phyloP scores from a whole-genome alignment of 192 early-diverging fungal genomes.

The Backusella liffmaniae region DNA sequence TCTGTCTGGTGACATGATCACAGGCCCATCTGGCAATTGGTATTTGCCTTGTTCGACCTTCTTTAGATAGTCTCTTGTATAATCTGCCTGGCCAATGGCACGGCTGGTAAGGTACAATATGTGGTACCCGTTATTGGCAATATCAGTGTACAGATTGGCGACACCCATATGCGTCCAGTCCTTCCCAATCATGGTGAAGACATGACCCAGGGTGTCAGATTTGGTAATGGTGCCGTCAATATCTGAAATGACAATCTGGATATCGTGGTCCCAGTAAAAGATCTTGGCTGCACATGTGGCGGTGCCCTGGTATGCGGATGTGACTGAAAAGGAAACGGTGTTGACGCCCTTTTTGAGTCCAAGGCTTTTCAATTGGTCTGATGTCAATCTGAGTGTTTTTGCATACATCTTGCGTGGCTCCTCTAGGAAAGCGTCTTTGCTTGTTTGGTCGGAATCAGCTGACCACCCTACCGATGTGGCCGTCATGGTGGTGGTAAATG shows the following conservation, averaged over 20 bases:
- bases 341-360: constrained; percentile 85
- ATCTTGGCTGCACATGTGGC: constrained; percentile 83
- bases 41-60: constrained; percentile 87
- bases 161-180: constrained; percentile 99
- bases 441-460: not conserved
- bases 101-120: constrained; percentile 93
- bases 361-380: constrained; percentile 83
- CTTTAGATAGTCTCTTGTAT: constrained; percentile 88
- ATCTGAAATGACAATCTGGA: constrained; percentile 93
- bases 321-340: constrained; percentile 85
- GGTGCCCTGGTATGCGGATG: constrained; percentile 71
- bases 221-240: constrained; percentile 99
- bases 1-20: constrained; percentile 94
- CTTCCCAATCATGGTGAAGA: constrained; percentile 95
- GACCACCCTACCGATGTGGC: constrained; percentile 30
- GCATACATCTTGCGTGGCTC: constrained; percentile 56
- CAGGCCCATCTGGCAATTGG: constrained; percentile 89
- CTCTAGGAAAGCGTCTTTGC: not conserved
- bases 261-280: constrained; percentile 82
- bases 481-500: constrained; percentile 35
- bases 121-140: constrained; percentile 91
- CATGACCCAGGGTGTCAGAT: constrained; percentile 93
- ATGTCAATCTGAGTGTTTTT: constrained; percentile 89
- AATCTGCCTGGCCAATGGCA: constrained; percentile 91
- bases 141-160: constrained; percentile 94